A percentile compares a stretch with the other conserved stretches of the same genome.
These are phyloP conservation scores for Ascochyta pisi DNA, from an alignment of 2,329 filamentous ascomycete species.

Conservation along the genomic window DNA sequence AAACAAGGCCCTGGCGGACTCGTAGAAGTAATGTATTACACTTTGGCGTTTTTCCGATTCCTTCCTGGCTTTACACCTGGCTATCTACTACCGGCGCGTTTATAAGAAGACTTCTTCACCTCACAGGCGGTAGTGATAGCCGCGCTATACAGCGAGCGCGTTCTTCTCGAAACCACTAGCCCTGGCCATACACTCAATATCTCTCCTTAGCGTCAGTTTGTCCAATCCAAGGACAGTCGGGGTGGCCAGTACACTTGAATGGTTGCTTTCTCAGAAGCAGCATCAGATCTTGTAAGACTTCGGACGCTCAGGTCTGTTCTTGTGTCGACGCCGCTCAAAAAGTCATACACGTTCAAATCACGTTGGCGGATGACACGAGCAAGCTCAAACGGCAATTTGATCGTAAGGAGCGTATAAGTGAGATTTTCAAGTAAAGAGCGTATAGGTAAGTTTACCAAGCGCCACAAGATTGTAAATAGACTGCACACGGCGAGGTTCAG, in stretches of 20 bases:
- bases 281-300: not conserved
- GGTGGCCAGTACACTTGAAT: not conserved
- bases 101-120: not conserved
- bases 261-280: slow-evolving; percentile 2
- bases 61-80: too few relatives aligned
- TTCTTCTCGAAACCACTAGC: not conserved
- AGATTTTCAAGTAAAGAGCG: too few relatives aligned
- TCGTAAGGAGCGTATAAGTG: not conserved
- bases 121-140: not conserved
- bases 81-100: not conserved
- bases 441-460: not conserved
- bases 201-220: not conserved
- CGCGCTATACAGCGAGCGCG: not conserved
- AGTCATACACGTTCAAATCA: too few relatives aligned
- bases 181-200: not conserved
- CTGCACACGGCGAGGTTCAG: not conserved
- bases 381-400: not conserved
- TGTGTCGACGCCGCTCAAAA: not conserved
- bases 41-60: too few relatives aligned
- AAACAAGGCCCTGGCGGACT: slow-evolving; percentile 13
- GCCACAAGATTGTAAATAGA: not conserved
- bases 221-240: not conserved
- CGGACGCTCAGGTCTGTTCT: not conserved
- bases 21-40: not conserved
- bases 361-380: not conserved